phyloP scores from a whole-genome alignment of 75 land plant genomes.

The Picea glauca region DNA sequence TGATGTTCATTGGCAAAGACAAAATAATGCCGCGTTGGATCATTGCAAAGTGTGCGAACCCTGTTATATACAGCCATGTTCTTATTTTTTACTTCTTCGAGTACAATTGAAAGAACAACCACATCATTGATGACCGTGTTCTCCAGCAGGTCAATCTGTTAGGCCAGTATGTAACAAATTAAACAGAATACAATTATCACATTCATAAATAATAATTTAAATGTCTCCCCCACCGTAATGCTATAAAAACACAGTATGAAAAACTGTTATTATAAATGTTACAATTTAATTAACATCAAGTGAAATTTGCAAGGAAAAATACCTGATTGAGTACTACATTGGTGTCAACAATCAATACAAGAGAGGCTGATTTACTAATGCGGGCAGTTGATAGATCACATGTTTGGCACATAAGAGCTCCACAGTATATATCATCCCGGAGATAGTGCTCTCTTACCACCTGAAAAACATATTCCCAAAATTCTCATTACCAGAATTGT shows the following conservation, averaged over 20 bases:
- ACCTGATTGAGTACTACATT: slow-evolving; percentile 95
- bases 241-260: neutral
- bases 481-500: too few species aligned
- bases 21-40: slow-evolving; percentile 62
- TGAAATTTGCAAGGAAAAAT: neutral
- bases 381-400: slow-evolving; percentile 64
- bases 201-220: neutral
- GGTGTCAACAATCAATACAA: slow-evolving; percentile 78
- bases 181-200: neutral
- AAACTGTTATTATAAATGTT: neutral
- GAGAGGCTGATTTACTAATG: slow-evolving; percentile 32
- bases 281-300: neutral
- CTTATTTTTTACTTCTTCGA: slow-evolving; percentile 93
- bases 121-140: slow-evolving; percentile 76
- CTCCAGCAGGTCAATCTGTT: slow-evolving; percentile 93
- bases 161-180: neutral
- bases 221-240: neutral
- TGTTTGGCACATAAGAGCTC: slow-evolving; percentile 47
- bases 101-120: slow-evolving; percentile 79
- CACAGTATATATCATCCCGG: slow-evolving; percentile 91
- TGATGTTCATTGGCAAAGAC: slow-evolving; percentile 94
- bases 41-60: slow-evolving; percentile 61
- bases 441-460: slow-evolving; percentile 86
- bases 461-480: slow-evolving; percentile 25
- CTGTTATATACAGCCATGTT: slow-evolving; percentile 84